Conservation (phyloP, 306 rosid species). For the Rosa chinensis region DNA sequence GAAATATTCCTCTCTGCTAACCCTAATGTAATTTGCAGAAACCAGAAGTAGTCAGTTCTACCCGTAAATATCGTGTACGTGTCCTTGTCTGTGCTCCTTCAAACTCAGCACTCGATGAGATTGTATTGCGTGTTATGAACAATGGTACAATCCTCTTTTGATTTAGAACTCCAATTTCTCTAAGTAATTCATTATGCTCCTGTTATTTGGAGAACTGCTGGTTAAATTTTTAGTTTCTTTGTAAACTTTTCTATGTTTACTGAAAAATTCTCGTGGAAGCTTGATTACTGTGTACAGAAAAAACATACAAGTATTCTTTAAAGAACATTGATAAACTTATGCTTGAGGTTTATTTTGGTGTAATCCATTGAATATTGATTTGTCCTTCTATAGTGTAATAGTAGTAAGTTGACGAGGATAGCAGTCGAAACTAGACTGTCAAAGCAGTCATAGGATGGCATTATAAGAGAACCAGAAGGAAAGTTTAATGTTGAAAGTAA, state of each 20-base stretch:
- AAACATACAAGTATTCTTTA: neutral
- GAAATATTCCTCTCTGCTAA: conserved; percentile 33
- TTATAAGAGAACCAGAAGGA: neutral
- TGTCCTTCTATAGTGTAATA: neutral
- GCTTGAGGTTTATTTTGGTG: too few species aligned
- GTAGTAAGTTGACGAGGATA: neutral
- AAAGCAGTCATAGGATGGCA: neutral
- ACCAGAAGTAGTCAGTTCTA: conserved; percentile 83
- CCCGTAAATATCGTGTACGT: conserved; percentile 83
- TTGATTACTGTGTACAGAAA: neutral
- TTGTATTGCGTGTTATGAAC: conserved; percentile 80
- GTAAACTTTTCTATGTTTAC: neutral
- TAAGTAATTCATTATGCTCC: conserved; percentile 1
- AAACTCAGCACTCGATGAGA: conserved; percentile 95
- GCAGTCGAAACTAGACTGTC: neutral
- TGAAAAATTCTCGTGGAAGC: neutral
- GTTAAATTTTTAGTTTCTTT: neutral
- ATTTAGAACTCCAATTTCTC: conserved; percentile 3
- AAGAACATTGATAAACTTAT: neutral
- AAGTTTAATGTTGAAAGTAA: neutral
- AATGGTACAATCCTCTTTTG: conserved; percentile 50
- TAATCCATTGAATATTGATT: neutral
- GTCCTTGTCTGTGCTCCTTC: conserved; percentile 95
- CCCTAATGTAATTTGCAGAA: conserved; percentile 47
- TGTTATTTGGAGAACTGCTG: neutral